Percentiles rank a stretch among this genome's conserved stretches.
phyloP scores from a whole-genome alignment of 1,284 basidiomycete species.

The Rhizoctonia solani region DNA sequence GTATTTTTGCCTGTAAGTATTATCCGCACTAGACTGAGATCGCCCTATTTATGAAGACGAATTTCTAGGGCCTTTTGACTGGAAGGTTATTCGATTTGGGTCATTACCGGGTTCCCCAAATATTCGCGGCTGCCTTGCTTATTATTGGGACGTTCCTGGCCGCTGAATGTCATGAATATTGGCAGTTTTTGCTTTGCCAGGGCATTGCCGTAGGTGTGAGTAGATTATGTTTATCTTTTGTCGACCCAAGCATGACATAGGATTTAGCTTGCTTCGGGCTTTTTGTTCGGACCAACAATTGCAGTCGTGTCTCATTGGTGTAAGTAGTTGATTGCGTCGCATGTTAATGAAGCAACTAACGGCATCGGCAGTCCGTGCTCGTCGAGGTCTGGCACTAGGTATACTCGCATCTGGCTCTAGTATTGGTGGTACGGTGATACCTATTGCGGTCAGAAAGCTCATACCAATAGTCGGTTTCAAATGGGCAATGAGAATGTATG shows the following conservation, averaged over 20 bases:
- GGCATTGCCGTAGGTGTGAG: conserved; percentile 55
- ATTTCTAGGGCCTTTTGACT: conserved; percentile 48
- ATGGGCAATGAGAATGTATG: conserved; percentile 40
- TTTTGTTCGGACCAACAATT: conserved; percentile 46
- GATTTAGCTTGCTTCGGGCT: neutral
- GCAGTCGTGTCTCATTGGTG: conserved; percentile 46
- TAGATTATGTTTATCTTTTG: neutral
- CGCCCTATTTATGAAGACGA: conserved; percentile 39
- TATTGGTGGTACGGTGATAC: conserved; percentile 53
- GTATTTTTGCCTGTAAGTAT: conserved; percentile 36
- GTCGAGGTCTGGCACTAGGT: conserved; percentile 48
- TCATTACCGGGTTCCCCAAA: conserved; percentile 54
- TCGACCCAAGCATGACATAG: neutral
- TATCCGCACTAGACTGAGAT: conserved; percentile 53
- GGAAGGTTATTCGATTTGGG: conserved; percentile 66
- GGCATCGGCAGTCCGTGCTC: conserved; percentile 8
- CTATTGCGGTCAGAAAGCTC: conserved; percentile 51
- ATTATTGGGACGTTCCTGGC: conserved; percentile 59
- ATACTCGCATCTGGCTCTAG: conserved; percentile 51
- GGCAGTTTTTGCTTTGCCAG: conserved; percentile 63
- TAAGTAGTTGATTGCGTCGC: conserved; percentile 37
- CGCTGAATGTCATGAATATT: conserved; percentile 60
- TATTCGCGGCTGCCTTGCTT: conserved; percentile 52
- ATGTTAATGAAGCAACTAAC: neutral
- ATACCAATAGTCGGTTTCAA: conserved; percentile 46